A percentile compares a stretch with the other conserved stretches of the same genome.
phyloP scores from a whole-genome alignment of 1,284 basidiomycete genomes.

The Ceratobasidium theobromae region DNA sequence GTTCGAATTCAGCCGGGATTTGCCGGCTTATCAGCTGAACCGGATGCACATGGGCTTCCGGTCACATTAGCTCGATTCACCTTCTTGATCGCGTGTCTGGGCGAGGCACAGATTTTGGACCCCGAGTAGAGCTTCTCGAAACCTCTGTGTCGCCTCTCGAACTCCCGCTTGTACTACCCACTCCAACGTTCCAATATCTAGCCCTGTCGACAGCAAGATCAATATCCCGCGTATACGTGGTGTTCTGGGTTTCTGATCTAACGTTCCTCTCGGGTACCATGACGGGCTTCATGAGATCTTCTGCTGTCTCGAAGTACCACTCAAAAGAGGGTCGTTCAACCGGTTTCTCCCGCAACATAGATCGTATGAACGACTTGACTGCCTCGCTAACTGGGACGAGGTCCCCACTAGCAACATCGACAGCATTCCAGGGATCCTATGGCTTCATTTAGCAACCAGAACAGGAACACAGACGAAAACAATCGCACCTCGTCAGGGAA shows the following conservation, averaged over 20 bases:
- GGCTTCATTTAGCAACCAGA: background rate
- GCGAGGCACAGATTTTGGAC: slow-evolving; percentile 26
- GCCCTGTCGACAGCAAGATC: slow-evolving; percentile 34
- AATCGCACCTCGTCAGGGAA: slow-evolving; percentile 83
- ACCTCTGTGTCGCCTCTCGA: slow-evolving; percentile 40
- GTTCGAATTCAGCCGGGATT: background rate
- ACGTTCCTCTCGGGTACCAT: slow-evolving; percentile 61
- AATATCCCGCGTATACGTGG: slow-evolving; percentile 36
- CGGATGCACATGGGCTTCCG: background rate
- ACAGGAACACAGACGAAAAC: too few species aligned
- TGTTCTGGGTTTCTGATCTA: slow-evolving; percentile 35
- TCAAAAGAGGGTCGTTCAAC: slow-evolving; percentile 86
- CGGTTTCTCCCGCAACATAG: slow-evolving; percentile 80
- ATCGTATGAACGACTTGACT: slow-evolving; percentile 85
- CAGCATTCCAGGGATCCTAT: slow-evolving; percentile 45
- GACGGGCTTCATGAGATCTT: slow-evolving; percentile 77
- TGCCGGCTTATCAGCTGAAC: background rate
- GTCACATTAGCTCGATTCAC: too few species aligned
- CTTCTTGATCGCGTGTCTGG: slow-evolving; percentile 20
- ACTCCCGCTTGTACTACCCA: slow-evolving; percentile 41
- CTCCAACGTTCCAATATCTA: slow-evolving; percentile 18
- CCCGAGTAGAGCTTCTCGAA: slow-evolving; percentile 23
- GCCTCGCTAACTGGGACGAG: slow-evolving; percentile 69
- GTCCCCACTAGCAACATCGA: slow-evolving; percentile 30
- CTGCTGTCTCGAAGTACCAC: slow-evolving; percentile 73